Percentiles rank a stretch among this genome's conserved stretches.
phyloP scores from a whole-genome alignment of 2,329 filamentous ascomycete species.

The Colletotrichum paranaense region DNA sequence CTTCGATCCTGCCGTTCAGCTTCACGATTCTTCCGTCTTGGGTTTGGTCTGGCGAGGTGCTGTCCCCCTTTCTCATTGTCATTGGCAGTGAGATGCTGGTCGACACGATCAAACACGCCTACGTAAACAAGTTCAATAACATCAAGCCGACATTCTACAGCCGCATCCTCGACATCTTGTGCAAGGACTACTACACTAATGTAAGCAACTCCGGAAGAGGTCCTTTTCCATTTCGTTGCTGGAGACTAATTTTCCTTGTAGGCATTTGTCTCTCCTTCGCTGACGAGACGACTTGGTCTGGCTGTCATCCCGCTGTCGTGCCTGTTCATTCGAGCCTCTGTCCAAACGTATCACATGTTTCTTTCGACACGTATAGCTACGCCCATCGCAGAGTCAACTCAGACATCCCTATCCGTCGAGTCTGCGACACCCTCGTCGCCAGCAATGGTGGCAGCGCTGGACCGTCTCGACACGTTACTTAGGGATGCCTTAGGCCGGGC shows the following conservation, averaged over 20 bases:
- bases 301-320: constrained; percentile 94
- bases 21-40: constrained; percentile 91
- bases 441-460: constrained; percentile 80
- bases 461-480: constrained; percentile 82
- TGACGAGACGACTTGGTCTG: constrained; percentile 89
- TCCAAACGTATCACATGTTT: constrained; percentile 99
- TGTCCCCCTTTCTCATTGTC: constrained; percentile 93
- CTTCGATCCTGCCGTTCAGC: constrained; percentile 86
- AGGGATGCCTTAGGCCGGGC: constrained; percentile 81
- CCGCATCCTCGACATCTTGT: constrained; percentile 90
- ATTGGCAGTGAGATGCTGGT: constrained; percentile 97
- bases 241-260: constrained; percentile 44
- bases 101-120: constrained; percentile 96
- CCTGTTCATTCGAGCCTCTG: constrained; percentile 91
- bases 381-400: constrained; percentile 73
- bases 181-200: constrained; percentile 98
- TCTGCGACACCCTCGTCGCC: constrained; percentile 74
- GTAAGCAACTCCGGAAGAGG: constrained; percentile 56
- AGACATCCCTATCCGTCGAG: constrained; percentile 74
- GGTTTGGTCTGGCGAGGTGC: constrained; percentile 81
- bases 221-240: background rate
- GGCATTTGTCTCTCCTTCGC: constrained; percentile 90
- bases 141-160: constrained; percentile 91
- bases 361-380: constrained; percentile 86
- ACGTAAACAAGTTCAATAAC: constrained; percentile 99